Base-by-base conservation (phyloP, 352 stramenopile genomes). In the Globisporangium barbulae region DNA sequence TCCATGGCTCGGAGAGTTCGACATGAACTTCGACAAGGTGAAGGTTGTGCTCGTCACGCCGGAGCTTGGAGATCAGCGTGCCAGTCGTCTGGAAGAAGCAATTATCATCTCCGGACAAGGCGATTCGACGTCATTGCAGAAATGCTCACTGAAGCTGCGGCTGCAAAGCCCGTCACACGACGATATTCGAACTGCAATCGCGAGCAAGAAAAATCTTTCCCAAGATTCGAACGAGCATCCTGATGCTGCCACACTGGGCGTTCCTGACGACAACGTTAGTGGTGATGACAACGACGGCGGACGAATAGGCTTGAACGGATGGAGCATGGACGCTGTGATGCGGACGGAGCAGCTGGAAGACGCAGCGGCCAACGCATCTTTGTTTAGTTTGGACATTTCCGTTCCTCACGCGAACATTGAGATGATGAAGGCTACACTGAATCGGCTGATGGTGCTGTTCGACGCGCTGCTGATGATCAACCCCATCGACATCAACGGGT, bases 391-490 rank as follows among this genome's bases (percentile, higher is more conserved):
- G 28, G 73, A 87, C 45, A 80, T 96, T 17, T 57, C 58, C 0
- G 73, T 96, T 9, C 84, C 83, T 2, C 72, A 73, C 28, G 79
- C 85, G 0, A 83, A 67, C 22, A 68, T 88, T 31, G 68, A 81
- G 7, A 68, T 96, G 39, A 78, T 77, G 35, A 94, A 93, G 61
- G 59, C 75, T 5, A 87, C 81, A 12, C 70, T 92, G 49, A 84
- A 91, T 59, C 82, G 88, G 2, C 68, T 96, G 45, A 89, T 96
- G 79, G 77, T 96, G 25, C 67, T 96, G 3, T 91, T 93, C 63
- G 88, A 96, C 62, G 83, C 85, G 12, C 68, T 96, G 1, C 58
- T 96, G 63, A 88, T 90, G 78, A 96, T 96, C 52, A 94, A 93
- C 63, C 88, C 88, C 1, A 89, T 94, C 41, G 88, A 96, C 63